Evolutionary conservation across 768 basidiomycete genomes (phyloP).

Genomic region (Hydnum rufescens): DNA sequence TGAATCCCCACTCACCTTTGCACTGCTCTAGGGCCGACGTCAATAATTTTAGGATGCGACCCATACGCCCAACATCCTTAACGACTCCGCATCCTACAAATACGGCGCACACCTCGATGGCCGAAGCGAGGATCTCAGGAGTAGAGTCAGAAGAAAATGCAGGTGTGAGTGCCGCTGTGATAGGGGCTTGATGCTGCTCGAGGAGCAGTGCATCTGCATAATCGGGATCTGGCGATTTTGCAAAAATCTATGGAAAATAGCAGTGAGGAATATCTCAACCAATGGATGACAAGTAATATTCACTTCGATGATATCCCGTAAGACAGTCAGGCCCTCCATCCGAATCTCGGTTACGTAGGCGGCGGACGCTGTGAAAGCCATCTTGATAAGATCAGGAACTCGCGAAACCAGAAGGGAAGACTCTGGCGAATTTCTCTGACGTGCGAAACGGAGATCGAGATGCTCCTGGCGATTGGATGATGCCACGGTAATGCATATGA

Average conservation of each 20-base stretch:
- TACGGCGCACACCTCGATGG: constrained; percentile 81
- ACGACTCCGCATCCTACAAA: constrained; percentile 93
- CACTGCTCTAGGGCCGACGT: constrained; percentile 79
- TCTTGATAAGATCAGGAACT: constrained; percentile 83
- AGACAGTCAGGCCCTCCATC: constrained; percentile 70
- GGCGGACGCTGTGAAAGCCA: constrained; percentile 95
- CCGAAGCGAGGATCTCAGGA: constrained; percentile 84
- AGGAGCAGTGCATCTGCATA: constrained; percentile 78
- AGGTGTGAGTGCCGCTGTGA: constrained; percentile 90
- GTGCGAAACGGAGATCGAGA: constrained; percentile 55
- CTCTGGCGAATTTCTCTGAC: constrained; percentile 33
- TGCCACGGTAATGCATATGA: constrained; percentile 60
- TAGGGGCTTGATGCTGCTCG: constrained; percentile 96
- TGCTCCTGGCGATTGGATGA: constrained; percentile 64
- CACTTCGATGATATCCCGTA: constrained; percentile 86
- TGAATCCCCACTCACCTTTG: constrained; percentile 40
- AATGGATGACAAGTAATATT: constrained; percentile 6
- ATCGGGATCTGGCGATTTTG: constrained; percentile 72
- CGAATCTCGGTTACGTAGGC: constrained; percentile 94
- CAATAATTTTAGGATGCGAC: constrained; percentile 75
- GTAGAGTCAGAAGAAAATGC: constrained; percentile 91
- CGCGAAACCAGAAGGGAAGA: constrained; percentile 60
- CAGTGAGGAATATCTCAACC: background rate
- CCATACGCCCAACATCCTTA: constrained; percentile 80
- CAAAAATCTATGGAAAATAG: constrained; percentile 45